Evolutionary conservation across 495 filamentous ascomycete species (phyloP).

Genomic region (Aeminium ludgeri): DNA sequence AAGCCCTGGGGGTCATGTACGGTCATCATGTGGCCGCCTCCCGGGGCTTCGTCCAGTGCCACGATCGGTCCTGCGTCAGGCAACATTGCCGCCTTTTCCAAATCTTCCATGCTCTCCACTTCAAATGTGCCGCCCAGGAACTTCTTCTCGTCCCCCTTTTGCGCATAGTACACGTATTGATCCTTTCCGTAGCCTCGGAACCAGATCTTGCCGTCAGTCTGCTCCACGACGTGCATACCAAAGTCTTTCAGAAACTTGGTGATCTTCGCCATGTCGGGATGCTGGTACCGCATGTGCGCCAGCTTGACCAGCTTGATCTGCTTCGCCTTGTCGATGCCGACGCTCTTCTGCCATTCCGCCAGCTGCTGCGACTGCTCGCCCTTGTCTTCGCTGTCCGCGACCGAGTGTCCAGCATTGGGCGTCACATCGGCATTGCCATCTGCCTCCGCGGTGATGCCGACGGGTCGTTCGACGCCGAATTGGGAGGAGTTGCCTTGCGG

Average conservation of each 20-base stretch:
- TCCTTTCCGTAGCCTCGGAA: constrained; percentile 24
- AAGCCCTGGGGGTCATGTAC: constrained; percentile 43
- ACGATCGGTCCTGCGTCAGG: constrained; percentile 26
- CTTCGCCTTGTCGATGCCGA: constrained; percentile 21
- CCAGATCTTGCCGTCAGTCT: constrained; percentile 20
- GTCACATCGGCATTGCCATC: constrained; percentile 5
- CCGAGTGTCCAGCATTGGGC: constrained; percentile 26
- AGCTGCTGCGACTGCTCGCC: constrained; percentile 19
- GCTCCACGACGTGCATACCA: constrained; percentile 24
- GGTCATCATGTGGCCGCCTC: constrained; percentile 41
- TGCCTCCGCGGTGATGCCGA: constrained; percentile 1
- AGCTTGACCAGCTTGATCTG: constrained; percentile 30
- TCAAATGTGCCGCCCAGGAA: constrained; percentile 26
- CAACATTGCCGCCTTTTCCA: constrained; percentile 21
- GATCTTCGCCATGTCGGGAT: constrained; percentile 30
- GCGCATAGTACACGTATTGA: constrained; percentile 28
- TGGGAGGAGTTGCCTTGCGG: constrained; percentile 8
- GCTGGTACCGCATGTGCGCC: constrained; percentile 35
- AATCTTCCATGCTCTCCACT: constrained; percentile 21
- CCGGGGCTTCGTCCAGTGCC: constrained; percentile 35
- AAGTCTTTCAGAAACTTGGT: constrained; percentile 28
- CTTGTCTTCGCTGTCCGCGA: constrained; percentile 27
- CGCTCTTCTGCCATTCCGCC: constrained; percentile 24
- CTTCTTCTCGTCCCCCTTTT: constrained; percentile 22
- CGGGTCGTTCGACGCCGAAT: constrained; percentile 7